Conservation (phyloP, 2,329 filamentous ascomycete species). For the Penicillium frequentans region DNA sequence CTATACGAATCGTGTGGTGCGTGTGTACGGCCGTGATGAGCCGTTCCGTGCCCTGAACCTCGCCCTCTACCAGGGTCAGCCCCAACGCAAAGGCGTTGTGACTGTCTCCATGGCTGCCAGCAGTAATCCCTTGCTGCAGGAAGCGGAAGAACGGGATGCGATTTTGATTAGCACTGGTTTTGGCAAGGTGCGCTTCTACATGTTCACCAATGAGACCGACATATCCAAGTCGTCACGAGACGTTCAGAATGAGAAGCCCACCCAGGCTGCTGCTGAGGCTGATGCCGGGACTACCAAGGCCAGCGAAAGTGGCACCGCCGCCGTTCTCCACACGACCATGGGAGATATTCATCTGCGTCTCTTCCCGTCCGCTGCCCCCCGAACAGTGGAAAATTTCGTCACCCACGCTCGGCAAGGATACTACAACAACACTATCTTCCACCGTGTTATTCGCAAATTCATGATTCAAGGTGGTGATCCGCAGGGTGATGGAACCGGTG, state of each 20-base stretch:
- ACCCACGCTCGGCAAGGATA: slow-evolving; percentile 87
- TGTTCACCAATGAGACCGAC: slow-evolving; percentile 90
- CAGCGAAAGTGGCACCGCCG: slow-evolving; percentile 72
- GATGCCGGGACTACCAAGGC: slow-evolving; percentile 57
- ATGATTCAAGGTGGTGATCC: slow-evolving; percentile 93
- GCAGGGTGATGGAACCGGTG: slow-evolving; percentile 82
- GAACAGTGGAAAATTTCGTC: slow-evolving; percentile 95
- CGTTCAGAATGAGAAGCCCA: slow-evolving; percentile 91
- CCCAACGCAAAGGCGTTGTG: slow-evolving; percentile 87
- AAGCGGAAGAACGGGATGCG: slow-evolving; percentile 86
- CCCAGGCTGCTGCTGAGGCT: slow-evolving; percentile 54
- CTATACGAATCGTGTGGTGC: slow-evolving; percentile 87
- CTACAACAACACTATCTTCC: slow-evolving; percentile 97
- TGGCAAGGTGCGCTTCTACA: slow-evolving; percentile 91
- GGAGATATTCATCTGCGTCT: slow-evolving; percentile 93
- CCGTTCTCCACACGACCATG: slow-evolving; percentile 86
- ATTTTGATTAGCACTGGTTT: slow-evolving; percentile 82
- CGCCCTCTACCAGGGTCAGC: slow-evolving; percentile 88
- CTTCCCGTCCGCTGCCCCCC: slow-evolving; percentile 89
- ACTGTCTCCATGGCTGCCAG: slow-evolving; percentile 98
- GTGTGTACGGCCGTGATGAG: slow-evolving; percentile 87
- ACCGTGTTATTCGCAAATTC: slow-evolving; percentile 94
- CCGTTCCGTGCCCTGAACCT: slow-evolving; percentile 80
- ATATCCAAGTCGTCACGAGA: slow-evolving; percentile 83
- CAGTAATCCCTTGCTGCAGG: slow-evolving; percentile 86